Evolutionary conservation across 257 asterid species (phyloP).

Genomic region (Solanum boliviense): DNA sequence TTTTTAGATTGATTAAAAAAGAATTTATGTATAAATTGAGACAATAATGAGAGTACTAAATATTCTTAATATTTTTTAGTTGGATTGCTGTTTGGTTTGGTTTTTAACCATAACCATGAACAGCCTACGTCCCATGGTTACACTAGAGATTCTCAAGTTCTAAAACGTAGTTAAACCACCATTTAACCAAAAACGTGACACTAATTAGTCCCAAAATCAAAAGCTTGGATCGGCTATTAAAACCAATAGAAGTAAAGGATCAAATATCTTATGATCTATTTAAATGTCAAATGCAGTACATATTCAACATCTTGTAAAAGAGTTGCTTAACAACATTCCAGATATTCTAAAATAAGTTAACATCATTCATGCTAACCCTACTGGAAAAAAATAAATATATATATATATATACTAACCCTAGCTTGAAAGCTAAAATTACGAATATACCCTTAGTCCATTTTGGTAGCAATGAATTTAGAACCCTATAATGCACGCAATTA

Average conservation of each 20-base stretch:
- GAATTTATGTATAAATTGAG: too few species aligned
- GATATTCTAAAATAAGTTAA: neutral
- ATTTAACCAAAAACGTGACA: neutral
- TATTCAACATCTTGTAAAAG: neutral
- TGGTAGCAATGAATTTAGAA: too few species aligned
- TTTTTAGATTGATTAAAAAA: too few species aligned
- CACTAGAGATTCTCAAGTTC: neutral
- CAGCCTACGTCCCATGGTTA: neutral
- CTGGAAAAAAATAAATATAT: too few species aligned
- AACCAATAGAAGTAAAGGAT: neutral
- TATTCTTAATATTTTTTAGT: too few species aligned
- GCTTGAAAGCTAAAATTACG: too few species aligned
- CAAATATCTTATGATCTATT: neutral
- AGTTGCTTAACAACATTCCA: neutral
- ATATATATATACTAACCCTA: too few species aligned
- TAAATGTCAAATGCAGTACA: neutral
- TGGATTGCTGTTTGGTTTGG: too few species aligned
- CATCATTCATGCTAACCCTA: slow-evolving; percentile 22
- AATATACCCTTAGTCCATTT: too few species aligned
- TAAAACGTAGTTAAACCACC: neutral
- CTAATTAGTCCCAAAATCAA: neutral
- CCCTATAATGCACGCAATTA: too few species aligned
- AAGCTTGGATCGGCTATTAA: neutral
- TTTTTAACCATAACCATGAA: too few species aligned
- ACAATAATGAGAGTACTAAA: too few species aligned